phyloP scores from a whole-genome alignment of 768 basidiomycete species.

The Nidularia sp. region DNA sequence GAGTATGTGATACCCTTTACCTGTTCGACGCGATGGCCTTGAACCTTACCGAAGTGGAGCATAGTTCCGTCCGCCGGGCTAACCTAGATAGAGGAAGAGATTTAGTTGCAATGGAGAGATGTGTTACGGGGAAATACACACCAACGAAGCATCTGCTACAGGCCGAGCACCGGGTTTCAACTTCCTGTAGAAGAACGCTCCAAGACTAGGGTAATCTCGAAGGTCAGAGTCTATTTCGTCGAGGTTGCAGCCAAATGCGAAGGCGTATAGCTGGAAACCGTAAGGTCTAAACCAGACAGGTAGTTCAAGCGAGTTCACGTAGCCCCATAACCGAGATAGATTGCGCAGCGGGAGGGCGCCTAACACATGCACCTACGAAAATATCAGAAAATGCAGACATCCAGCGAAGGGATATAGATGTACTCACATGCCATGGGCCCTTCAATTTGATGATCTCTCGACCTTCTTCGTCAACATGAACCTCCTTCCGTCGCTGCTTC shows the following conservation, averaged over 20 bases:
- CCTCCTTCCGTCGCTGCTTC: constrained; percentile 55
- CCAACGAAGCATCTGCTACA: constrained; percentile 71
- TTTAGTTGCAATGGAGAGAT: not conserved
- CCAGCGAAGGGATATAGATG: not conserved
- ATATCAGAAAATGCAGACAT: not conserved
- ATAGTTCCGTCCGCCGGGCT: constrained; percentile 94
- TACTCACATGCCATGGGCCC: constrained; percentile 88
- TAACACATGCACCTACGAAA: constrained; percentile 82
- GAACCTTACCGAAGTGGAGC: constrained; percentile 86
- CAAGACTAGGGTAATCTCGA: constrained; percentile 77
- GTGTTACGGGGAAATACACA: constrained; percentile 23
- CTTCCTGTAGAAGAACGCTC: constrained; percentile 92
- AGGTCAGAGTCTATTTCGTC: constrained; percentile 87
- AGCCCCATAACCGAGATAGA: constrained; percentile 96
- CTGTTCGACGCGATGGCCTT: constrained; percentile 81
- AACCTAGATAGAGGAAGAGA: constrained; percentile 41
- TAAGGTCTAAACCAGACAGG: constrained; percentile 95
- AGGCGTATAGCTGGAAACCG: constrained; percentile 82
- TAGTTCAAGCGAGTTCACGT: constrained; percentile 87
- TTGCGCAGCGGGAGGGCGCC: constrained; percentile 93
- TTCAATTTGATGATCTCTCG: constrained; percentile 75
- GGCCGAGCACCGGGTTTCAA: constrained; percentile 81
- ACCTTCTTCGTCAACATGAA: constrained; percentile 80
- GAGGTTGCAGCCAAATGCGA: constrained; percentile 90
- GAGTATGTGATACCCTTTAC: constrained; percentile 98